phyloP scores from a whole-genome alignment of 805 yeast genomes.

The Saturnispora galanensis region DNA sequence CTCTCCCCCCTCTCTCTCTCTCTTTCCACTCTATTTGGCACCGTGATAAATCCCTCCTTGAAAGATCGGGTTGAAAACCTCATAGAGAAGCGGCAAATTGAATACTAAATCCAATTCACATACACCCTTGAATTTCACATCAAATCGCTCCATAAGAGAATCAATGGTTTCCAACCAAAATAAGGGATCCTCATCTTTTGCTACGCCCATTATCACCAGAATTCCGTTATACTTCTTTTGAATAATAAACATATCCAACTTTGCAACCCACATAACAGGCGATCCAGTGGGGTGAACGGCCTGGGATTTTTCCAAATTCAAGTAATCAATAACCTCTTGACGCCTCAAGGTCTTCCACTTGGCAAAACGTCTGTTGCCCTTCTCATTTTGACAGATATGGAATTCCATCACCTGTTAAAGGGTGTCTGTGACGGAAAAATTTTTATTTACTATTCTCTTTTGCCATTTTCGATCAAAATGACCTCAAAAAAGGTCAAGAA shows the following conservation, averaged over 20 bases:
- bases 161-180: slow-evolving; percentile 78
- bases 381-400: too few species aligned
- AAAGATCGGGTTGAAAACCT: slow-evolving; percentile 73
- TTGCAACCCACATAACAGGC: too few species aligned
- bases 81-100: slow-evolving; percentile 77
- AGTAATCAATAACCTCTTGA: too few species aligned
- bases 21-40: not conserved
- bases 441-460: not conserved
- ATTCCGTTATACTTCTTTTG: slow-evolving; percentile 89
- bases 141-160: slow-evolving; percentile 79
- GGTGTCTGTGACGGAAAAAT: not conserved
- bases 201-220: slow-evolving; percentile 78
- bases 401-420: too few species aligned
- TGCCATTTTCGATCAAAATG: too few species aligned
- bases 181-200: slow-evolving; percentile 58
- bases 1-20: too few species aligned
- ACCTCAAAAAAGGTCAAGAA: not conserved
- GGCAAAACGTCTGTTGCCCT: too few species aligned
- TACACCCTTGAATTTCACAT: slow-evolving; percentile 77
- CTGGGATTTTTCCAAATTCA: too few species aligned
- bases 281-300: not conserved
- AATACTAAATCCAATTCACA: slow-evolving; percentile 91
- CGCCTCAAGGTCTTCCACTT: too few species aligned
- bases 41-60: not conserved
- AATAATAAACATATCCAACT: slow-evolving; percentile 34